Evolutionary conservation across 208 protist genomes (phyloP), one percentile per base, ranked within the genome.

Genomic region (Trypanosomatidae sp.): DNA sequence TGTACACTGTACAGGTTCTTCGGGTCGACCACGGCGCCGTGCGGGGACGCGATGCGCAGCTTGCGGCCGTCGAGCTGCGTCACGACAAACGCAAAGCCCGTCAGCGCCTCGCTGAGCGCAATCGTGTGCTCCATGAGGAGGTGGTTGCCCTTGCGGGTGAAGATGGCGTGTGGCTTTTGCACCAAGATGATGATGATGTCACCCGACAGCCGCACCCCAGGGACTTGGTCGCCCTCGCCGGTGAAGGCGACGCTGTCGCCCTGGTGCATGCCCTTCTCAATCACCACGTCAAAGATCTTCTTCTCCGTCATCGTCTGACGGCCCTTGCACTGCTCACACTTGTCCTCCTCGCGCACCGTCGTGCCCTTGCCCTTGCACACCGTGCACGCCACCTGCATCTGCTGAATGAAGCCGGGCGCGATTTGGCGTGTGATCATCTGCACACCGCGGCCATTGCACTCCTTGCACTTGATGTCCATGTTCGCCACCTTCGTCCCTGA

Each of bases 101-200:
- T 97, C 26, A 99, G 82, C 10, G 97, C 95, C 65, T 98, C 96
- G 2, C 69, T 47, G 37, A 99, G 81, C 1, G 76, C 82, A 44
- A 95, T 83, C 44, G 79, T 81, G 53, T 71, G 75, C 53, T 93
- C 66, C 32, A 98, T 94, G 38, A 96, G 19, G 8, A 99, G 76
- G 71, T 99, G 95, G 47, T 95, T 63, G 46, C 91, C 96, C 43
- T 97, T 78, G 25, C 97, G 81, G 13, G 74, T 63, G 59, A 99
- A 99, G 0, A 67, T 4, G 8, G 61, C 21, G 71, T 99, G 96
- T 28, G 90, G 73, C 65, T 98, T 97, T 70, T 98, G 67, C 21
- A 96, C 66, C 3, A 99, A 51, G 10, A 98, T 84, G 50, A 99
- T 96, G 44, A 99, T 88, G 46, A 99, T 94, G 61, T 99, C 97